Percentiles rank a stretch among this genome's conserved stretches.
These are phyloP conservation scores for Cicer yamashitae DNA, from an alignment of 306 rosid species.

Conservation along the genomic window DNA sequence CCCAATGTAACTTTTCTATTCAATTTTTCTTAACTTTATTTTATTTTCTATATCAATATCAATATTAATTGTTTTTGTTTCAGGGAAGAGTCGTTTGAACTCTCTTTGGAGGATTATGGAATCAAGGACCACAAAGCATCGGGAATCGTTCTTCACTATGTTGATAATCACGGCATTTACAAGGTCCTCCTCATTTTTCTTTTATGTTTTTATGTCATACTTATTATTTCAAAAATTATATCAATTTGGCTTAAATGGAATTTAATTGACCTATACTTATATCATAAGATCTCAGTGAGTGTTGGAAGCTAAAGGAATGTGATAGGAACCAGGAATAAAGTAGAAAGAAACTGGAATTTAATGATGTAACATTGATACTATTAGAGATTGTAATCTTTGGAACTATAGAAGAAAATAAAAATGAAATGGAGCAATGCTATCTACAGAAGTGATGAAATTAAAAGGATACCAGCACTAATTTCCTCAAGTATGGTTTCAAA, in stretches of 20 bases:
- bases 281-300: too few relatives aligned
- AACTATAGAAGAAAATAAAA: conserved; percentile 10
- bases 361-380: conserved; percentile 2
- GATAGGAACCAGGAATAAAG: not conserved
- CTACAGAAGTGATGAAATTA: not conserved
- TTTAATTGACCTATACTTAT: not conserved
- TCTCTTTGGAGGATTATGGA: conserved; percentile 71
- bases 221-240: not conserved
- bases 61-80: conserved; percentile 3
- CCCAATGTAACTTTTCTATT: conserved; percentile 49
- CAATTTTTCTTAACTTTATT: not conserved
- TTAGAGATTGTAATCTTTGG: not conserved
- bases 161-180: conserved; percentile 58
- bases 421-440: not conserved
- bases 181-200: conserved; percentile 48
- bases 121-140: conserved; percentile 66
- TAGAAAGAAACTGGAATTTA: conserved; percentile 1
- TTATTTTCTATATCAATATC: not conserved
- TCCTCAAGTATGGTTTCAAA: too few relatives aligned
- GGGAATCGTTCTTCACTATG: conserved; percentile 64
- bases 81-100: conserved; percentile 70
- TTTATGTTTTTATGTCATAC: not conserved
- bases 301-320: not conserved
- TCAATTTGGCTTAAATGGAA: not conserved
- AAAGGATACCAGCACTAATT: not conserved